Evolutionary conservation across 441 rosid species (phyloP).

Genomic region (Heliophila coronopifolia): DNA sequence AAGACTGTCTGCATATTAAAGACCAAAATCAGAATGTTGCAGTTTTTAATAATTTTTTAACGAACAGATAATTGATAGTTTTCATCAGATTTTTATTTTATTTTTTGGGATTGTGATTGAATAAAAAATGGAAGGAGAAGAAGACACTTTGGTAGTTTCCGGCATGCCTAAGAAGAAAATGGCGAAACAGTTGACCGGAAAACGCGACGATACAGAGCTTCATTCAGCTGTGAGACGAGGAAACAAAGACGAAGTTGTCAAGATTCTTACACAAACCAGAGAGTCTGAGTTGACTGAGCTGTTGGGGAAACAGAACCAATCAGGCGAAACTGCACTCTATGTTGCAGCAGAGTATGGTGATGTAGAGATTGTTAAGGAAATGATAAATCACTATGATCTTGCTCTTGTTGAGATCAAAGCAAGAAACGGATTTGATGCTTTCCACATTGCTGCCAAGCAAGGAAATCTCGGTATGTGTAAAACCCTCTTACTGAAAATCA

Average conservation of each 20-base stretch:
- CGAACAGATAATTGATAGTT: constrained; percentile 25
- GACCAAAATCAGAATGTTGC: constrained; percentile 22
- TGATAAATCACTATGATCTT: constrained; percentile 70
- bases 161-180: constrained; percentile 50
- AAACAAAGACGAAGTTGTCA: constrained; percentile 38
- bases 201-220: constrained; percentile 63
- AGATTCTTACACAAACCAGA: constrained; percentile 35
- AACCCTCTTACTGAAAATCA: background rate
- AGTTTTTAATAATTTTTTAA: constrained; percentile 35
- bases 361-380: constrained; percentile 60
- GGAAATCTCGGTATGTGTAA: constrained; percentile 60
- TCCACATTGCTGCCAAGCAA: constrained; percentile 93
- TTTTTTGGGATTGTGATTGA: constrained; percentile 2
- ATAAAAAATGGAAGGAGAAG: constrained; percentile 41
- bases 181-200: constrained; percentile 72
- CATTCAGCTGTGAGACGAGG: constrained; percentile 77
- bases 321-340: constrained; percentile 85
- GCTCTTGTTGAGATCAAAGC: constrained; percentile 72
- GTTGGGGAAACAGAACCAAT: constrained; percentile 64
- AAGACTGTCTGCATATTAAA: constrained; percentile 7
- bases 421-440: constrained; percentile 86
- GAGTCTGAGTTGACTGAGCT: constrained; percentile 41
- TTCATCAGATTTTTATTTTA: background rate
- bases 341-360: constrained; percentile 78
- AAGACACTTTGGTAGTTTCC: constrained; percentile 1